Conservation (phyloP, 768 basidiomycete species). For the Tulasnella calospora region DNA sequence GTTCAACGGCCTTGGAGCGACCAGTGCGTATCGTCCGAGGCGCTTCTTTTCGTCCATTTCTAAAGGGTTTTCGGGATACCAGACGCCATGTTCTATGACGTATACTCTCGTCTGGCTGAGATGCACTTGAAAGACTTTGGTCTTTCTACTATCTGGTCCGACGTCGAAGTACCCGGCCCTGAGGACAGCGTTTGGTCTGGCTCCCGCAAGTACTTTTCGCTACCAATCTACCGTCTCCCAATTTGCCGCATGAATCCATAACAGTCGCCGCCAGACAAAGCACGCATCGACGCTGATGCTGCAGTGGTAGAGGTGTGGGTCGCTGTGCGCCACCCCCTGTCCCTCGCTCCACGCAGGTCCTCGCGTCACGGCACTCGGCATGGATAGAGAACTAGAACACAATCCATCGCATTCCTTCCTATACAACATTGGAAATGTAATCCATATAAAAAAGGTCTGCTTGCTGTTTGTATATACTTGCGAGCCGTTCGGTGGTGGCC, state of each 20-base stretch:
- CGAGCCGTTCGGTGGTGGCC: background rate
- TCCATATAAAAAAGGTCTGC: constrained; percentile 1
- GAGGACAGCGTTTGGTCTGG: constrained; percentile 64
- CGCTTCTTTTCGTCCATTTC: background rate
- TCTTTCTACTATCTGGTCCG: constrained; percentile 71
- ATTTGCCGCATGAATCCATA: constrained; percentile 33
- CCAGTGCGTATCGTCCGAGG: constrained; percentile 51
- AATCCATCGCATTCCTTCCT: background rate
- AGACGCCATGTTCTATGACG: constrained; percentile 88
- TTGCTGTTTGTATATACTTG: background rate
- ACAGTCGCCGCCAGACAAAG: background rate
- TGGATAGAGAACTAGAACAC: background rate
- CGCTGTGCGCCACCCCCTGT: background rate
- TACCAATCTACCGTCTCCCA: constrained; percentile 62
- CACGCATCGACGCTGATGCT: background rate
- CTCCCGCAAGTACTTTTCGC: constrained; percentile 67
- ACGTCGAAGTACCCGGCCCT: constrained; percentile 58
- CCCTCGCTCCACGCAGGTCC: background rate
- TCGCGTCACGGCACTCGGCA: background rate
- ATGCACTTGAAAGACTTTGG: constrained; percentile 81
- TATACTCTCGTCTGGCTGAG: constrained; percentile 80
- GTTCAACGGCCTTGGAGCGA: constrained; percentile 96
- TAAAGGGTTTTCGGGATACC: constrained; percentile 1
- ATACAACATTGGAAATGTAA: constrained; percentile 8
- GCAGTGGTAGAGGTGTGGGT: background rate